Evolutionary conservation across 2,329 filamentous ascomycete species (phyloP).

Genomic region (Fusarium torreyae): DNA sequence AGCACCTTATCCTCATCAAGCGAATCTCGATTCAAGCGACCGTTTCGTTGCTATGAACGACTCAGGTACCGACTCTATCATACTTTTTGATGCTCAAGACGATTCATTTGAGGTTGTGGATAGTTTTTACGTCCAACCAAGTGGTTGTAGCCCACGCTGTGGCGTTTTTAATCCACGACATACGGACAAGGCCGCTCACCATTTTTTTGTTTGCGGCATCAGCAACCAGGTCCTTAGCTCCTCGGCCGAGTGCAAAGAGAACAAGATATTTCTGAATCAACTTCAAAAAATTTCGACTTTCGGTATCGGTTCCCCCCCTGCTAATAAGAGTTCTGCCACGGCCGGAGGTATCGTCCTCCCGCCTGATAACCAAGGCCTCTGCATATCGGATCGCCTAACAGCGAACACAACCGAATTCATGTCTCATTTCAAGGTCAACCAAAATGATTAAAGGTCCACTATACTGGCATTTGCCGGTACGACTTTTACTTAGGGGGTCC

Average conservation of each 20-base stretch:
- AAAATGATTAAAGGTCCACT: neutral
- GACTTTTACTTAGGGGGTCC: slow-evolving; percentile 54
- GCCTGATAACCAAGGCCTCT: slow-evolving; percentile 60
- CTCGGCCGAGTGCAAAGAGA: slow-evolving; percentile 56
- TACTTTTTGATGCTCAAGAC: slow-evolving; percentile 57
- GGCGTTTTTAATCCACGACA: slow-evolving; percentile 61
- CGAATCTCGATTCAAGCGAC: slow-evolving; percentile 60
- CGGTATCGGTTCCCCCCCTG: slow-evolving; percentile 52
- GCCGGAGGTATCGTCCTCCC: slow-evolving; percentile 62
- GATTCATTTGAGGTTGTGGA: slow-evolving; percentile 56
- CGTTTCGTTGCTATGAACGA: slow-evolving; percentile 60
- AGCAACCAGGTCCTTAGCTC: slow-evolving; percentile 61
- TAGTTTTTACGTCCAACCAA: slow-evolving; percentile 51
- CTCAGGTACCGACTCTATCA: slow-evolving; percentile 59
- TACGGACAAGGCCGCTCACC: slow-evolving; percentile 57
- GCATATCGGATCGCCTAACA: slow-evolving; percentile 66
- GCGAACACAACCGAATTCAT: slow-evolving; percentile 63
- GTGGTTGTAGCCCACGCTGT: slow-evolving; percentile 64
- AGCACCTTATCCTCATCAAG: slow-evolving; percentile 54
- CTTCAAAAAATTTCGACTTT: slow-evolving; percentile 59
- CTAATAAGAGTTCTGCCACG: slow-evolving; percentile 55
- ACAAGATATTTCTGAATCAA: slow-evolving; percentile 54
- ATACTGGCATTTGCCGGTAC: slow-evolving; percentile 48
- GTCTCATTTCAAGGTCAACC: slow-evolving; percentile 60
- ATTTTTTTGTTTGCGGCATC: slow-evolving; percentile 64